Percentiles rank a stretch among this genome's conserved stretches.
phyloP scores from a whole-genome alignment of 352 stramenopile genomes.

The Phytopythium delawarense region DNA sequence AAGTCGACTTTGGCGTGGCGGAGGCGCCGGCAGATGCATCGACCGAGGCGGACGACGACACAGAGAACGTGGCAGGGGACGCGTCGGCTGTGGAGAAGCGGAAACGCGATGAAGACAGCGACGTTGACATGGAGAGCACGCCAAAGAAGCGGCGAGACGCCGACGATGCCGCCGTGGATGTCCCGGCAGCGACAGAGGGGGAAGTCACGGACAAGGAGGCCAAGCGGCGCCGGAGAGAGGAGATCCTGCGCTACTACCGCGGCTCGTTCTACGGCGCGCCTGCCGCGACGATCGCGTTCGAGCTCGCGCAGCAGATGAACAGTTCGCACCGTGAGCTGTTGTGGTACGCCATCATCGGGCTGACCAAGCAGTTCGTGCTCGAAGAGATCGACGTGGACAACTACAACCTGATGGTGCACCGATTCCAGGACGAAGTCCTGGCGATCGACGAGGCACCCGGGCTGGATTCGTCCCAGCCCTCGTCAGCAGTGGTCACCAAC shows the following conservation, averaged over 20 bases:
- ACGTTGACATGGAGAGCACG: conserved; percentile 22
- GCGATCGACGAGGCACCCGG: conserved; percentile 38
- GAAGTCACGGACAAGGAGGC: conserved; percentile 27
- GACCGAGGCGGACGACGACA: conserved; percentile 15
- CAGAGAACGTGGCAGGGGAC: conserved; percentile 13
- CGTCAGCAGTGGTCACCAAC: conserved; percentile 18
- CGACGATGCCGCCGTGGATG: conserved; percentile 19
- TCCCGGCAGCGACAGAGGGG: conserved; percentile 15
- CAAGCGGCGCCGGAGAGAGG: conserved; percentile 62
- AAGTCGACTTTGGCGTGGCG: conserved; percentile 24
- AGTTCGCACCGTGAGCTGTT: conserved; percentile 87
- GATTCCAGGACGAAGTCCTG: conserved; percentile 92
- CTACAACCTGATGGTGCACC: conserved; percentile 87
- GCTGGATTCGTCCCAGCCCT: background rate
- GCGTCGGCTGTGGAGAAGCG: conserved; percentile 17
- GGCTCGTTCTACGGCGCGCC: conserved; percentile 86
- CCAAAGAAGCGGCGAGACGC: conserved; percentile 24
- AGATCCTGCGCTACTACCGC: conserved; percentile 92
- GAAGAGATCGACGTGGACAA: conserved; percentile 91
- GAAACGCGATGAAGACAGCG: conserved; percentile 29
- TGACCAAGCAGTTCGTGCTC: conserved; percentile 95
- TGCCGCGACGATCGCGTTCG: conserved; percentile 72
- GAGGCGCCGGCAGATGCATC: conserved; percentile 5
- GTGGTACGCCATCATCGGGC: conserved; percentile 96
- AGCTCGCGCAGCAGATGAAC: conserved; percentile 84